phyloP scores from a whole-genome alignment of 129 eudicot species.

The Pittosporum tobira region DNA sequence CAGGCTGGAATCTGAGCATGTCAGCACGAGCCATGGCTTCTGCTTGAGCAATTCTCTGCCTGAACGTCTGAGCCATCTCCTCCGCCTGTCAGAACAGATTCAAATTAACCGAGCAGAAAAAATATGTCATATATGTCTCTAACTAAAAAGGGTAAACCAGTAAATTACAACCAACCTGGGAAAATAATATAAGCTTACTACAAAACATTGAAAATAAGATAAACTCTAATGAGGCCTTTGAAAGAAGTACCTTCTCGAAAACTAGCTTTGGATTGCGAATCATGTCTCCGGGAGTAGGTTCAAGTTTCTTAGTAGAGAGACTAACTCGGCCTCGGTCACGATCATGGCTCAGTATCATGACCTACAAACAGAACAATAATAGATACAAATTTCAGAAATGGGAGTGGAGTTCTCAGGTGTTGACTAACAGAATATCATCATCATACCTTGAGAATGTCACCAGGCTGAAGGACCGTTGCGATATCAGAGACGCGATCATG shows the following conservation, averaged over 20 bases:
- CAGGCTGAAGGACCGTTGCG: conserved; percentile 86
- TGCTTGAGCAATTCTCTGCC: conserved; percentile 98
- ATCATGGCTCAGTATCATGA: conserved; percentile 88
- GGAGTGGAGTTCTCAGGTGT: not conserved
- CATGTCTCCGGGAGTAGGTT: conserved; percentile 98
- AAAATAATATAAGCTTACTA: not conserved
- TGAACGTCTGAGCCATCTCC: conserved; percentile 94
- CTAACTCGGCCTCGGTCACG: conserved; percentile 96
- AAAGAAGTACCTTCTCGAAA: conserved; percentile 69
- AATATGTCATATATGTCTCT: no score
- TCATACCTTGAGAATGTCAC: conserved; percentile 78
- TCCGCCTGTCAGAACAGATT: conserved; percentile 50
- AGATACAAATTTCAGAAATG: not conserved
- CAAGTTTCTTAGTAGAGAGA: conserved; percentile 87
- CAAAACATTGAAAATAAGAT: not conserved
- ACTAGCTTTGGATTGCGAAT: conserved; percentile 90
- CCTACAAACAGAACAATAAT: conserved; percentile 35
- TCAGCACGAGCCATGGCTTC: conserved; percentile 99
- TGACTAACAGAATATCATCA: not conserved
- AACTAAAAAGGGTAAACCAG: no score
- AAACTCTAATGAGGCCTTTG: not conserved
- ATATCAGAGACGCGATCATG: conserved; percentile 94
- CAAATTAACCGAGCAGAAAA: not conserved
- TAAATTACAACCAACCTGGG: no score
- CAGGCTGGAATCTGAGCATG: conserved; percentile 95